A percentile compares a stretch with the other conserved stretches of the same genome.
These are phyloP conservation scores for Fomitiporia mediterranea DNA, from an alignment of 1,284 basidiomycete genomes.

Conservation along the genomic window DNA sequence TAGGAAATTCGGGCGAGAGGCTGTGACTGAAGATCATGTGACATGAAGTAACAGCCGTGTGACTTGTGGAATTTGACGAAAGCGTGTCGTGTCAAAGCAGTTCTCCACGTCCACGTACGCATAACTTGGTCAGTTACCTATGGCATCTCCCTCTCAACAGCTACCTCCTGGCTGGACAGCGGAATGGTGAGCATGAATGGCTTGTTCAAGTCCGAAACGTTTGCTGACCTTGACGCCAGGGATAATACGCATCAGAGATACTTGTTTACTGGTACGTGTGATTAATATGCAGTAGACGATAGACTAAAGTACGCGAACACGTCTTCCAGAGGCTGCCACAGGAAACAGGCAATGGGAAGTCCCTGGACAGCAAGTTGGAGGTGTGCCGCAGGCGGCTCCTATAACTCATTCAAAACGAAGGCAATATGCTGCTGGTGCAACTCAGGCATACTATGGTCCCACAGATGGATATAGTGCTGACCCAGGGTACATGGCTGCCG, in stretches of 20 bases:
- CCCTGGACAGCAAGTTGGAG: constrained; percentile 35
- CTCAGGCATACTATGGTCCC: constrained; percentile 76
- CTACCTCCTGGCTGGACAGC: constrained; percentile 87
- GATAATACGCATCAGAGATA: constrained; percentile 76
- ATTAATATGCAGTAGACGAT: background rate
- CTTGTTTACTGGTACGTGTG: constrained; percentile 72
- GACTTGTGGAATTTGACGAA: background rate
- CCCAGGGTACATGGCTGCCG: constrained; percentile 33
- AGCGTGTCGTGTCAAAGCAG: constrained; percentile 3
- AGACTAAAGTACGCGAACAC: background rate
- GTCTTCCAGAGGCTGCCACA: constrained; percentile 43
- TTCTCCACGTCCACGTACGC: background rate
- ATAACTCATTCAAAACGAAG: constrained; percentile 60
- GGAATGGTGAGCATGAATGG: constrained; percentile 62
- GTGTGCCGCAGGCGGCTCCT: constrained; percentile 31
- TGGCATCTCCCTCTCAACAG: constrained; percentile 67
- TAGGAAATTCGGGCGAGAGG: background rate
- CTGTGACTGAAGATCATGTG: background rate
- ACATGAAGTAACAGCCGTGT: background rate
- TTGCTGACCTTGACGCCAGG: constrained; percentile 43
- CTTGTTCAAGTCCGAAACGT: background rate
- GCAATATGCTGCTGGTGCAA: constrained; percentile 88
- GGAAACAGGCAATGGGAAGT: constrained; percentile 67
- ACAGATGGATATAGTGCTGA: constrained; percentile 37
- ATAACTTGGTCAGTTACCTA: constrained; percentile 24